Evolutionary conservation across 2,329 filamentous ascomycete genomes (phyloP).

Genomic region (Basipetospora sp.): DNA sequence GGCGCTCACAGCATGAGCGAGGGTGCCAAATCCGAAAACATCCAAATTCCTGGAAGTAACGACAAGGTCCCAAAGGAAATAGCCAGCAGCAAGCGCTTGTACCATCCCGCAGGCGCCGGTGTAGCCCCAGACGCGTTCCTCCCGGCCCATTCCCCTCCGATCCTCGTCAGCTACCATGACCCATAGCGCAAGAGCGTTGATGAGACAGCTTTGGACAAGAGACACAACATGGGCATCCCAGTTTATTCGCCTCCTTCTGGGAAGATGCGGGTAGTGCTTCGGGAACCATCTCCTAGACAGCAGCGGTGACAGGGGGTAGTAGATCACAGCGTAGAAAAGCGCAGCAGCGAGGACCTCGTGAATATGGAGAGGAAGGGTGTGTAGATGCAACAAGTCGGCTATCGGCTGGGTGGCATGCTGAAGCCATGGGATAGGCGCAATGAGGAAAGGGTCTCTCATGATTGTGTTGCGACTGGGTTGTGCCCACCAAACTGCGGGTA

Average conservation of each 20-base stretch:
- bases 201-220: slow-evolving; percentile 59
- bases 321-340: slow-evolving; percentile 53
- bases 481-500: neutral
- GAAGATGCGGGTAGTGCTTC: slow-evolving; percentile 47
- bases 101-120: slow-evolving; percentile 57
- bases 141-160: slow-evolving; percentile 48
- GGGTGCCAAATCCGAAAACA: slow-evolving; percentile 61
- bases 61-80: slow-evolving; percentile 71
- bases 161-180: slow-evolving; percentile 56
- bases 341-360: slow-evolving; percentile 60
- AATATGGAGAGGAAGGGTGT: slow-evolving; percentile 58
- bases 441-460: slow-evolving; percentile 65
- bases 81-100: slow-evolving; percentile 62
- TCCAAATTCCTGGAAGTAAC: slow-evolving; percentile 53
- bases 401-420: slow-evolving; percentile 44
- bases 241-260: slow-evolving; percentile 51
- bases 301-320: slow-evolving; percentile 50
- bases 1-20: slow-evolving; percentile 63
- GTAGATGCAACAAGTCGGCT: slow-evolving; percentile 45
- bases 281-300: slow-evolving; percentile 50
- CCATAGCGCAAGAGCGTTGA: slow-evolving; percentile 61
- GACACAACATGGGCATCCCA: slow-evolving; percentile 81
- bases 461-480: slow-evolving; percentile 11
- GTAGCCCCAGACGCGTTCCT: slow-evolving; percentile 64
- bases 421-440: slow-evolving; percentile 44